Base-by-base conservation (phyloP, 441 rosid genomes). In the Adansonia madagascariensis region DNA sequence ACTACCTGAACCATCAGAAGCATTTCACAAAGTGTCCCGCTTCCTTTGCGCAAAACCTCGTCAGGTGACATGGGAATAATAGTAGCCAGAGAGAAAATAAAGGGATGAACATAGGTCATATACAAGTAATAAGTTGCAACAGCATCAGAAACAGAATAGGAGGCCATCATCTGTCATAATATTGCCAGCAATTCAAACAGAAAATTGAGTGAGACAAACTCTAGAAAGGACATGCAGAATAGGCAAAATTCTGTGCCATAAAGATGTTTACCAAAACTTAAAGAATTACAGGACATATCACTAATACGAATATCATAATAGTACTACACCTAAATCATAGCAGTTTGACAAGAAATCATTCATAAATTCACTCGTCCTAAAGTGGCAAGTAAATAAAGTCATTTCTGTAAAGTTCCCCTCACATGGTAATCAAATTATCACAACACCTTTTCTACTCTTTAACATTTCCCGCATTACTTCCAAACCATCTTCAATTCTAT, bases 11-110 rank as follows among this genome's bases (percentile, higher is more conserved):
- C 99, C 99, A 94, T 96, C 64, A 96, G 95, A 91, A 96, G 98
- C 98, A 96, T 96, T 87, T 96, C 99, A 81, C 99, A 96, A 69
- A 96, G 99, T 80, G 99, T 96, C 80, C 99, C 99, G 82, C 95
- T 96, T 79, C 99, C 99, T 89, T 96, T 94, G 61, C 99, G 97
- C 81, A 96, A 88, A 88, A 96, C 99, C 88, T 96, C 99, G 81
- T 96, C 99, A 31, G 99, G 99, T 65, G 94, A 86, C 99, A 96
- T 94, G 70, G 99, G 99, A 81, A 96, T 94, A 79, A 96, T 96
- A 59, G 98, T 96, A 74, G 98, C 97, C 70, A 96, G 94, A 82
- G 99, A 96, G 78, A 96, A 96, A 79, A 96, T 96, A 83, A 96
- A 96, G 55, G 99, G 99, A 79, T 96, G 97, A 73, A 96, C 97